A percentile compares a stretch with the other conserved stretches of the same genome.
Evolutionary conservation across 345 rosid species (phyloP).

Genomic region (Salix exigua): DNA sequence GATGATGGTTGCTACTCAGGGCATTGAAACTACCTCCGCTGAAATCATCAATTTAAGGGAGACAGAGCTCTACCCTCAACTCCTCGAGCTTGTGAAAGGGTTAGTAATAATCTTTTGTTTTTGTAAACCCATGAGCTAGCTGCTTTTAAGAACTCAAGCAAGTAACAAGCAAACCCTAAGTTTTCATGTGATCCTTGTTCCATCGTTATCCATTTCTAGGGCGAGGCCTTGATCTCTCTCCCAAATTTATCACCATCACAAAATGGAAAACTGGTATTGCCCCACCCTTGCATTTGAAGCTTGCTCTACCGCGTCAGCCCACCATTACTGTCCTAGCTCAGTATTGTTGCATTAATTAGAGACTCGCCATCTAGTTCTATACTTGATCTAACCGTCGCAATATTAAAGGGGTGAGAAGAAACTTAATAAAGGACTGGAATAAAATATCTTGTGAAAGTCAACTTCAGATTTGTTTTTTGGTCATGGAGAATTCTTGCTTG

Average conservation of each 20-base stretch:
- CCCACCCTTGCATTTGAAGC: background rate
- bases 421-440: background rate
- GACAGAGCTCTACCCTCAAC: constrained; percentile 80
- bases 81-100: constrained; percentile 84
- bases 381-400: background rate
- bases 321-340: background rate
- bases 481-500: background rate
- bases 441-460: background rate
- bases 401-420: background rate
- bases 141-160: constrained; percentile 3
- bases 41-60: constrained; percentile 87
- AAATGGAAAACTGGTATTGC: background rate
- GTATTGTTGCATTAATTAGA: background rate
- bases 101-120: constrained; percentile 27
- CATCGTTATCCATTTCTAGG: constrained; percentile 18
- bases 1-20: constrained; percentile 76
- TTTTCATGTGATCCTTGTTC: constrained; percentile 24
- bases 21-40: constrained; percentile 67
- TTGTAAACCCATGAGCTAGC: background rate
- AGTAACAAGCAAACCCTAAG: background rate
- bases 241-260: background rate
- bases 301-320: background rate
- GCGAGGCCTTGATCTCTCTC: background rate
- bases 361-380: background rate
- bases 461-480: background rate